A percentile compares a stretch with the other conserved stretches of the same genome.
These are phyloP conservation scores for Pyrenochaeta sp. DNA, from an alignment of 2,329 filamentous ascomycete species.

Conservation along the genomic window DNA sequence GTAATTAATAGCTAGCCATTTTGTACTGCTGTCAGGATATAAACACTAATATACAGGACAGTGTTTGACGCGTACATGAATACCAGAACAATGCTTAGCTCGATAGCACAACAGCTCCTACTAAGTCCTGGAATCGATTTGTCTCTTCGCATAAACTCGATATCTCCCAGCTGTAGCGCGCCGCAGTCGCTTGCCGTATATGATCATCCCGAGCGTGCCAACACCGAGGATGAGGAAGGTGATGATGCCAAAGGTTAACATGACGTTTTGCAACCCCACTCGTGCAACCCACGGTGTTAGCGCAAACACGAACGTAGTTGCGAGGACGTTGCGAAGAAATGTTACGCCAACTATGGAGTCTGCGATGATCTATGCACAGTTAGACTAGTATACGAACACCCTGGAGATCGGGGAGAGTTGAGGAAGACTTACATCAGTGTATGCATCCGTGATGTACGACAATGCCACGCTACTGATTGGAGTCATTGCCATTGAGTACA, in stretches of 20 bases:
- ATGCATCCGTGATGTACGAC: constrained; percentile 52
- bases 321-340: constrained; percentile 56
- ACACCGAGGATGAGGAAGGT: background rate
- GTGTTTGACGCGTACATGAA: too few relatives aligned
- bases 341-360: constrained; percentile 58
- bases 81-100: too few relatives aligned
- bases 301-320: constrained; percentile 58
- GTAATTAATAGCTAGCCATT: too few relatives aligned
- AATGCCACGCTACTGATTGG: constrained; percentile 31
- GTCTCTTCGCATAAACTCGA: too few relatives aligned
- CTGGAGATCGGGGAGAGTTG: background rate
- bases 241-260: constrained; percentile 19
- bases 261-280: constrained; percentile 13
- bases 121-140: too few relatives aligned
- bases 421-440: constrained; percentile 18
- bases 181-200: too few relatives aligned
- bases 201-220: too few relatives aligned
- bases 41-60: too few relatives aligned
- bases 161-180: too few relatives aligned
- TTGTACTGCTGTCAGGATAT: too few relatives aligned
- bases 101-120: too few relatives aligned
- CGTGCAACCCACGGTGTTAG: constrained; percentile 52
- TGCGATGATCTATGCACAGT: constrained; percentile 48
- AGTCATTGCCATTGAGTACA: constrained; percentile 16
- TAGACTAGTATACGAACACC: too few relatives aligned